Conservation (phyloP, 2,329 filamentous ascomycete genomes). For the Meredithiella fracta region DNA sequence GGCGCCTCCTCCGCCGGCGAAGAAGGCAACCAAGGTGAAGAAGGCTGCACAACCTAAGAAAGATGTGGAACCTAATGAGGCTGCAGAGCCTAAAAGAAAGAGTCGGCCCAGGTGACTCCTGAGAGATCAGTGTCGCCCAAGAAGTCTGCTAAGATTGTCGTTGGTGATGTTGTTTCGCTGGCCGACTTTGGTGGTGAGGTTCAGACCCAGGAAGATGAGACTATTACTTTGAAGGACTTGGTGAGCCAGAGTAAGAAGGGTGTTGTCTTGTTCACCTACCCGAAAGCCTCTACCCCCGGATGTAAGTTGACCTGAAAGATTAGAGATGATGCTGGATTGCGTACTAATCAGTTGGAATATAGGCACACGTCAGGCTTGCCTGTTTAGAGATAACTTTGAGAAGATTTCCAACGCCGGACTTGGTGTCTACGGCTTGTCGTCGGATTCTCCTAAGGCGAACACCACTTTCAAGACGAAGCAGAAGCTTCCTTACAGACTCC, state of each 20-base stretch:
- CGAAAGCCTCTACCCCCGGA: slow-evolving; percentile 82
- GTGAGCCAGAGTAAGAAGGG: slow-evolving; percentile 70
- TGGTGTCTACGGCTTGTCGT: slow-evolving; percentile 76
- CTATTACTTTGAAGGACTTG: slow-evolving; percentile 64
- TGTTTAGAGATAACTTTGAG: slow-evolving; percentile 76
- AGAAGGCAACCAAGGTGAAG: slow-evolving; percentile 20
- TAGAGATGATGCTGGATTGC: background rate
- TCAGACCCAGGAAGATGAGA: slow-evolving; percentile 68
- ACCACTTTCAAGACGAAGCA: slow-evolving; percentile 86
- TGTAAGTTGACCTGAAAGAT: slow-evolving; percentile 44
- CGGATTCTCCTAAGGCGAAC: slow-evolving; percentile 80
- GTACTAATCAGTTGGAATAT: slow-evolving; percentile 10
- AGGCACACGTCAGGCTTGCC: slow-evolving; percentile 87
- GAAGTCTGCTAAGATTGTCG: slow-evolving; percentile 19
- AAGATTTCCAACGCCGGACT: slow-evolving; percentile 63
- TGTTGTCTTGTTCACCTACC: slow-evolving; percentile 88
- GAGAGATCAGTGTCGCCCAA: background rate
- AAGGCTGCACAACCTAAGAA: slow-evolving; percentile 17
- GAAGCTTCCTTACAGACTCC: slow-evolving; percentile 69
- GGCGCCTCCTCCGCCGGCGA: slow-evolving; percentile 27
- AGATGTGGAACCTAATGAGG: too few relatives aligned
- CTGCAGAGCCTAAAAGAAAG: too few relatives aligned
- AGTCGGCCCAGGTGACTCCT: too few relatives aligned
- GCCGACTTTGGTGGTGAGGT: slow-evolving; percentile 53
- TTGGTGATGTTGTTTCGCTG: slow-evolving; percentile 39